Percentiles rank a stretch among this genome's conserved stretches.
Evolutionary conservation across 192 early-diverging fungal species (phyloP).

Genomic region (Neocallimastix lanati): DNA sequence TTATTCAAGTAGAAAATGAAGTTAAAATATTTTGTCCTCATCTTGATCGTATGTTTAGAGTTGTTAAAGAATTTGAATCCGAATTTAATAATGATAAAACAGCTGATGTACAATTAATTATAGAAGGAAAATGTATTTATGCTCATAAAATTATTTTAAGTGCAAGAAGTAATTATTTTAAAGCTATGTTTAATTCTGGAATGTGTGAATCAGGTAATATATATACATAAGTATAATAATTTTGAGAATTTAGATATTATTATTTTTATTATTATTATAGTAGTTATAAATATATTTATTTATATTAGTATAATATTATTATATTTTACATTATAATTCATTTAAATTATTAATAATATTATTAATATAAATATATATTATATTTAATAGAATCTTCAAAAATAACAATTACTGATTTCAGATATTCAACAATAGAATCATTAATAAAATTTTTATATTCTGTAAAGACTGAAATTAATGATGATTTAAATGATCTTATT

Average conservation of each 20-base stretch:
- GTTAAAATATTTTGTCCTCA: background rate
- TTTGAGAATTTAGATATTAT: too few relatives aligned
- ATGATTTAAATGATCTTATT: background rate
- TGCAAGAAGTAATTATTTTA: background rate
- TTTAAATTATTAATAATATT: too few relatives aligned
- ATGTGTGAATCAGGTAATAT: background rate
- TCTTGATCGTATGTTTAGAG: background rate
- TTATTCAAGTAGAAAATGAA: background rate
- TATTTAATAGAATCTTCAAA: background rate
- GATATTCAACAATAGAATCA: background rate
- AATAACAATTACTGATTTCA: background rate
- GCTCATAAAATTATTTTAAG: background rate
- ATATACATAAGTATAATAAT: too few relatives aligned
- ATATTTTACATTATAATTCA: too few relatives aligned
- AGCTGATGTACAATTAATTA: background rate
- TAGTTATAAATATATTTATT: too few relatives aligned
- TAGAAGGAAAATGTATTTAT: background rate
- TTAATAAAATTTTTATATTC: background rate
- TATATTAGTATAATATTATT: too few relatives aligned
- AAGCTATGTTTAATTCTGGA: background rate
- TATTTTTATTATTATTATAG: too few relatives aligned
- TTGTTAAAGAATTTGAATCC: background rate
- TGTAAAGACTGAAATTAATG: background rate
- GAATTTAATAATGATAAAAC: background rate
- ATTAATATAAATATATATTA: too few relatives aligned